A percentile compares a stretch with the other conserved stretches of the same genome.
These are phyloP conservation scores for Helotiales sp. DNA, from an alignment of 2,329 filamentous ascomycete species.

Conservation along the genomic window DNA sequence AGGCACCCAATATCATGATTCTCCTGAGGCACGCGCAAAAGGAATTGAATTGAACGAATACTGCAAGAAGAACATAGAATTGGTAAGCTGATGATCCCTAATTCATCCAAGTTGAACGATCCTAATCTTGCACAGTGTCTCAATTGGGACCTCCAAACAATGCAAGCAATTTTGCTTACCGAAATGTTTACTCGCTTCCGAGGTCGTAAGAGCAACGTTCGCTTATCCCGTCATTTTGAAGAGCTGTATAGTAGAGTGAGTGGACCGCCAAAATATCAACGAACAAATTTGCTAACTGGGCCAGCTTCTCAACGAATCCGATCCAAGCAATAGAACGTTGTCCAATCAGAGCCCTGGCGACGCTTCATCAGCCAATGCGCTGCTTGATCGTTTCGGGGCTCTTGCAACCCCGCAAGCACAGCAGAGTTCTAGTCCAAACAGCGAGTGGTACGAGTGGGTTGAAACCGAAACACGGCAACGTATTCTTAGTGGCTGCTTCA, in stretches of 20 bases:
- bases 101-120: background rate
- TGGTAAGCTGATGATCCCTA: conserved; percentile 27
- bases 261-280: background rate
- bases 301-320: conserved; percentile 32
- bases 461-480: conserved; percentile 57
- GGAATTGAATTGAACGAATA: conserved; percentile 39
- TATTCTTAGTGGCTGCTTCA: conserved; percentile 60
- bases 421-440: conserved; percentile 23
- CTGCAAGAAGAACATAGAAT: conserved; percentile 37
- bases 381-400: conserved; percentile 31
- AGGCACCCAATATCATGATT: conserved; percentile 41
- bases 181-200: conserved; percentile 42
- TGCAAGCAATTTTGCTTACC: conserved; percentile 43
- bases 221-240: conserved; percentile 38
- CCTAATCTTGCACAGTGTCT: conserved; percentile 24
- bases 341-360: conserved; percentile 25
- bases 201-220: conserved; percentile 36
- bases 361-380: conserved; percentile 25
- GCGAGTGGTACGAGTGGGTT: conserved; percentile 57
- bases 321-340: conserved; percentile 23
- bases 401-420: conserved; percentile 13
- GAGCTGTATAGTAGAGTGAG: conserved; percentile 39
- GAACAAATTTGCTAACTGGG: background rate
- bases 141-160: conserved; percentile 37
- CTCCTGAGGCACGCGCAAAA: conserved; percentile 36